phyloP scores from a whole-genome alignment of 768 basidiomycete genomes.

The Tremella yokohamensis region DNA sequence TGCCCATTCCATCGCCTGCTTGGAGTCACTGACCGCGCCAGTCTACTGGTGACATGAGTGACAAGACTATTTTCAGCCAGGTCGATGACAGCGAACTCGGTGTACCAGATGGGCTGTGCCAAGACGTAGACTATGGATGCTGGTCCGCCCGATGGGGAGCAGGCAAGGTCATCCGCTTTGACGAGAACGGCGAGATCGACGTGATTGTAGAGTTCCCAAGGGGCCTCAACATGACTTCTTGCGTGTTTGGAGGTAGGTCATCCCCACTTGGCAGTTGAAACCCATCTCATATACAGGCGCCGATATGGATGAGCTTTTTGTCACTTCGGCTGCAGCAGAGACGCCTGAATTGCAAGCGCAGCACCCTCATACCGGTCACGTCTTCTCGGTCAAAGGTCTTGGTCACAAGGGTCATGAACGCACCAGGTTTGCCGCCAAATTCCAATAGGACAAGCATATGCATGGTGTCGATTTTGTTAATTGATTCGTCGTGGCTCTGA shows the following conservation, averaged over 20 bases:
- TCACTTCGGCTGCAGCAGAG: conserved; percentile 13
- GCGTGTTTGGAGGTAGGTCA: conserved; percentile 31
- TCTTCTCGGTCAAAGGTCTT: conserved; percentile 16
- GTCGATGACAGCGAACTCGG: conserved; percentile 5
- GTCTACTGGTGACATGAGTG: conserved; percentile 2
- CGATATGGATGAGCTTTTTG: conserved; percentile 17
- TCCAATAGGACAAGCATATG: too few species aligned
- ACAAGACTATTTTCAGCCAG: conserved; percentile 6
- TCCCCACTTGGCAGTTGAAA: too few species aligned
- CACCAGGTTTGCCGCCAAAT: too few species aligned
- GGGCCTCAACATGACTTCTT: conserved; percentile 31
- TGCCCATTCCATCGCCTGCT: too few species aligned
- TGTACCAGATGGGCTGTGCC: conserved; percentile 17
- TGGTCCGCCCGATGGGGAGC: conserved; percentile 18
- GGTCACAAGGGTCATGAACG: conserved; percentile 11
- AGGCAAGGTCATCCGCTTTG: conserved; percentile 16
- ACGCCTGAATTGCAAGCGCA: conserved; percentile 5
- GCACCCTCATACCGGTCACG: conserved; percentile 11
- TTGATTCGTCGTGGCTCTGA: too few species aligned
- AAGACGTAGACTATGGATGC: conserved; percentile 5
- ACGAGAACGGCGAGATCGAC: conserved; percentile 21
- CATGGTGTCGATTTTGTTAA: too few species aligned
- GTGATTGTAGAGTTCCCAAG: conserved; percentile 24
- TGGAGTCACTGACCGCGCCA: neutral
- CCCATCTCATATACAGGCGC: neutral